Conservation (phyloP, 441 rosid genomes). For the Euphorbia schlechtendalii region DNA sequence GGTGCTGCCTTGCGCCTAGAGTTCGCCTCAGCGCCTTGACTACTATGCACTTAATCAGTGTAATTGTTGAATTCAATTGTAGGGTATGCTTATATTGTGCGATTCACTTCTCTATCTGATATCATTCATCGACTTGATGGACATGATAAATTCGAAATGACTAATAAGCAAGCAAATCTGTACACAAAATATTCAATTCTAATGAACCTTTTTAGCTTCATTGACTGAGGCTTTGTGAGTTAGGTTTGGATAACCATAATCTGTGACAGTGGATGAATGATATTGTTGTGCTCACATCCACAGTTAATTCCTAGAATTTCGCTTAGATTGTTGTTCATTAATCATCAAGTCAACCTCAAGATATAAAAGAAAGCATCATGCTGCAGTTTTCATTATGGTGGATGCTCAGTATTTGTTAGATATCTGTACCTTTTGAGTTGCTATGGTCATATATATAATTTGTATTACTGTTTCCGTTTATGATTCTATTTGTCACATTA, state of each 20-base stretch:
- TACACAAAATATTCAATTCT: background rate
- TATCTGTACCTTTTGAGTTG: background rate
- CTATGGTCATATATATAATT: background rate
- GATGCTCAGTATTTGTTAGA: too few relatives aligned
- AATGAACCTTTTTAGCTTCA: background rate
- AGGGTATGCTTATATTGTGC: background rate
- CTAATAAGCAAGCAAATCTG: background rate
- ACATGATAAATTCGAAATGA: background rate
- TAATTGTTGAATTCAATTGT: background rate
- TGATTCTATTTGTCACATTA: constrained; percentile 10
- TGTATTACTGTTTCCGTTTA: background rate
- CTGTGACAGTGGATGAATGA: background rate
- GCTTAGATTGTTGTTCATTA: background rate
- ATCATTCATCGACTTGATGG: background rate
- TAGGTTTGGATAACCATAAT: background rate
- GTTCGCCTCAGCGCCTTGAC: too few relatives aligned
- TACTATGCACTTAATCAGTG: too few relatives aligned
- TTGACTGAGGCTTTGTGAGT: background rate
- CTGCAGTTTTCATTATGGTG: too few relatives aligned
- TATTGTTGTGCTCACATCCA: background rate
- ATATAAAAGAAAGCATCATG: background rate
- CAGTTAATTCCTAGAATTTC: background rate
- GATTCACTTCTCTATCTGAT: background rate
- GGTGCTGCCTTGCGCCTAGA: too few relatives aligned
- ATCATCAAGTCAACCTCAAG: background rate